These are phyloP conservation scores for Suillus americanus DNA, from an alignment of 768 basidiomycete genomes.

Conservation along the genomic window DNA sequence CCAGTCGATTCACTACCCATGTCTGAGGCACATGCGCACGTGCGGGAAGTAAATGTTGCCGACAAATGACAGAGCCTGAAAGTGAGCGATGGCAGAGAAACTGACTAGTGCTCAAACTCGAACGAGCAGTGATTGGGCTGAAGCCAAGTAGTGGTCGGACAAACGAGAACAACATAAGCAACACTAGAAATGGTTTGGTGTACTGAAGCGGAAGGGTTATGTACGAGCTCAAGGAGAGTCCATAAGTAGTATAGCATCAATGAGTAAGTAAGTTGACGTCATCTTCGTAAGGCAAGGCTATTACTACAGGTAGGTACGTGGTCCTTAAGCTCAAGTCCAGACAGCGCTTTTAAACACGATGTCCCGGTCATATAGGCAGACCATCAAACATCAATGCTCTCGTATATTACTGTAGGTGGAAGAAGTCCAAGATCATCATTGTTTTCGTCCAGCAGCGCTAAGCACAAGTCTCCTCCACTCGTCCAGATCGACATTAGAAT, in stretches of 20 bases:
- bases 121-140: conserved; percentile 8
- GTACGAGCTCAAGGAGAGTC: background rate
- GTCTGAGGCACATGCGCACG: conserved; percentile 1
- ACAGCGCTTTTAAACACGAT: background rate
- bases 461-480: conserved; percentile 17
- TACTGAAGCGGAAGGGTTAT: background rate
- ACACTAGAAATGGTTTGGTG: background rate
- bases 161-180: conserved; percentile 1
- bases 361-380: background rate
- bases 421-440: background rate
- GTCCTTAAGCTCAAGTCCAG: background rate
- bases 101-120: conserved; percentile 4
- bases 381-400: background rate
- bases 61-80: conserved; percentile 1
- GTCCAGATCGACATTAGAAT: conserved; percentile 13
- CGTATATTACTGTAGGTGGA: background rate
- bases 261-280: conserved; percentile 7
- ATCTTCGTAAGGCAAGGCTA: background rate
- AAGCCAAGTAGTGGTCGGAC: conserved; percentile 20
- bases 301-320: background rate
- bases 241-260: background rate
- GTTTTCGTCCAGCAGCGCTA: conserved; percentile 11
- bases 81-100: conserved; percentile 1
- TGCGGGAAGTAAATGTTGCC: background rate
- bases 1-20: background rate